phyloP scores from a whole-genome alignment of 2,329 filamentous ascomycete species.

The Pyrenophora teres region DNA sequence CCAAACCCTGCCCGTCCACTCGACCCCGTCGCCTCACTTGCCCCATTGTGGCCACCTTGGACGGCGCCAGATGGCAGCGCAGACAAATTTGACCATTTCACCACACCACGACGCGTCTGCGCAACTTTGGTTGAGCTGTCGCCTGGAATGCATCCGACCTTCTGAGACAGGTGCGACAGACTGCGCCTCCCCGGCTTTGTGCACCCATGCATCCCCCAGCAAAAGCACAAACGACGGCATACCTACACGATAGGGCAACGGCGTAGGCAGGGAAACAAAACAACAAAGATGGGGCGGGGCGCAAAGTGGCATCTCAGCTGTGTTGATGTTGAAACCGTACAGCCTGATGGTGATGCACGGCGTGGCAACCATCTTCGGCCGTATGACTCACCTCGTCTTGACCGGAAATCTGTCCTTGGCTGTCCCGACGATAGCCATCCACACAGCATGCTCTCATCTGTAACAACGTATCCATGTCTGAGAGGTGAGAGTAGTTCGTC shows the following conservation, averaged over 20 bases:
- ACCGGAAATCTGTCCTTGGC: slow-evolving; percentile 22
- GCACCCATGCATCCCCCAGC: background rate
- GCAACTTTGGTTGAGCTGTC: slow-evolving; percentile 7
- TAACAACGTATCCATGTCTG: background rate
- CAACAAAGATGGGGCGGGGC: slow-evolving; percentile 3
- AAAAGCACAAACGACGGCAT: slow-evolving; percentile 13
- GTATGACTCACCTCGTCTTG: slow-evolving; percentile 31
- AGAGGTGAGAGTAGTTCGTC: background rate
- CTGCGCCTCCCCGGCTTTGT: slow-evolving; percentile 19
- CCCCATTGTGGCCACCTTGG: slow-evolving; percentile 17
- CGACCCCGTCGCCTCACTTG: slow-evolving; percentile 30
- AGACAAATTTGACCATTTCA: slow-evolving; percentile 12
- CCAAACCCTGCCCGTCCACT: slow-evolving; percentile 23
- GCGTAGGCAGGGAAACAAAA: slow-evolving; percentile 7
- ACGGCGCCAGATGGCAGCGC: slow-evolving; percentile 10
- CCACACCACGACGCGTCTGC: slow-evolving; percentile 10
- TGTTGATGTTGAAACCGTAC: slow-evolving; percentile 2
- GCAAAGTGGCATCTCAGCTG: slow-evolving; percentile 3
- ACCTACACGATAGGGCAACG: background rate
- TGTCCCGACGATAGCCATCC: slow-evolving; percentile 14
- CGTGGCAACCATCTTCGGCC: slow-evolving; percentile 17
- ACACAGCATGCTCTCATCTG: background rate
- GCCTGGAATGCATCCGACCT: slow-evolving; percentile 23
- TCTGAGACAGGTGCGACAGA: slow-evolving; percentile 28
- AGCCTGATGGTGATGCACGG: slow-evolving; percentile 16